These are phyloP conservation scores for Fomitiporia mediterranea DNA, from an alignment of 1,284 basidiomycete species.

Conservation along the genomic window DNA sequence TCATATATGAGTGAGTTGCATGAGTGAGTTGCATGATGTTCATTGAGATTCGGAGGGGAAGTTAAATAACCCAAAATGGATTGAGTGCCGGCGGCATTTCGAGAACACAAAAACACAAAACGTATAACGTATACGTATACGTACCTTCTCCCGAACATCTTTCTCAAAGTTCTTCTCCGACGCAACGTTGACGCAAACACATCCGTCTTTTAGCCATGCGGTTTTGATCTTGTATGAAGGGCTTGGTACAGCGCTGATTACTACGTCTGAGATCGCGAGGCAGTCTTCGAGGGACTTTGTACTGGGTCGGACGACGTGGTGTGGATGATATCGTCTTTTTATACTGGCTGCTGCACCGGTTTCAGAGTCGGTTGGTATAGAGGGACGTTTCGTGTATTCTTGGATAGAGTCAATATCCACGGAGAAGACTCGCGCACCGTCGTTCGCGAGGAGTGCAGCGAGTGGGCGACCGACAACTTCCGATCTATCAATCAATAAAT, in stretches of 20 bases:
- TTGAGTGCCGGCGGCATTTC: no score
- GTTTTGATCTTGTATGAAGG: conserved; percentile 89
- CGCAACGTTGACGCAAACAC: conserved; percentile 89
- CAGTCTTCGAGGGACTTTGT: conserved; percentile 70
- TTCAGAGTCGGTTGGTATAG: conserved; percentile 33
- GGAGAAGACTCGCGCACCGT: conserved; percentile 92
- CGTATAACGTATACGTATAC: conserved; percentile 22
- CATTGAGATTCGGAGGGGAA: no score
- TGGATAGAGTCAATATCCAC: conserved; percentile 93
- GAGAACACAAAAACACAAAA: conserved; percentile 5
- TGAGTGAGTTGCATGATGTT: no score
- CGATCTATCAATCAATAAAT: conserved; percentile 48
- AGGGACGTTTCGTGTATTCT: conserved; percentile 86
- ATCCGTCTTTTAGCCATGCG: conserved; percentile 86
- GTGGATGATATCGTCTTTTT: conserved; percentile 64
- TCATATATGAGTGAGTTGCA: background rate
- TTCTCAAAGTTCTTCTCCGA: conserved; percentile 97
- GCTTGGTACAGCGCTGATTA: conserved; percentile 86
- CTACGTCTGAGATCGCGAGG: conserved; percentile 80
- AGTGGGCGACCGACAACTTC: conserved; percentile 96
- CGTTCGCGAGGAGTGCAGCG: conserved; percentile 90
- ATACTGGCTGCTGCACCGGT: conserved; percentile 34
- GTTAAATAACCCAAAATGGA: no score
- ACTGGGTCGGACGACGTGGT: conserved; percentile 76
- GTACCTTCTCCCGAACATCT: conserved; percentile 86